Base-by-base conservation (phyloP, 257 asterid genomes). In the Dorcoceras hygrometricum region DNA sequence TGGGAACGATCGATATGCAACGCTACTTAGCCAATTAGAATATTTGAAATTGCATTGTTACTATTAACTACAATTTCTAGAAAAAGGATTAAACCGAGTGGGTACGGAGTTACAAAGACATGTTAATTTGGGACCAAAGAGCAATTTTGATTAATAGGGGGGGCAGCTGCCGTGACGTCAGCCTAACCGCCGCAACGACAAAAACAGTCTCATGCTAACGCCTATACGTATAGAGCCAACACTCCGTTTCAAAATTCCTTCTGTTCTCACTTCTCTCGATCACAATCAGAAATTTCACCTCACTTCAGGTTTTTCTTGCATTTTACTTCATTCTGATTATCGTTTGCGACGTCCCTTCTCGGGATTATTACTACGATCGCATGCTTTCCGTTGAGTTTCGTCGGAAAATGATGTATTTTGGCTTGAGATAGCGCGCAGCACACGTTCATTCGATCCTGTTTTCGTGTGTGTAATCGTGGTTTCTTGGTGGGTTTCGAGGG, bases 141-240 rank as follows among this genome's bases (percentile, higher is more conserved):
- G 78, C 57, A 68, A 68, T 57, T 39, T 55, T 36, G 31, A 7
- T 36, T 24, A 27, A 32, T 26, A 55, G 16, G 51, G 22, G 43
- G 54, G 50, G 54, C 61, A 19, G 58, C 43, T 71, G 80, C 76
- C 76, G 75, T n/a, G 29, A 27, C 68, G 83, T 79, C 74, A 65
- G 53, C 71, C 43, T 48, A 62, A 65, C 66, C 73, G 74, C 46
- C 34, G 36, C 31, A 62, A 57, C 66, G 65, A 80, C 71, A 34
- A 24, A n/a, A 68, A 75, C 79, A 60, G 77, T 59, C 75, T 46
- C 8, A 20, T 29, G 20, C 62, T 61, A 73, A 65, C 48, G 64
- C 20, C 28, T 36, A 14, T 68, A 53, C 59, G n/a, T n/a, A n/a
- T n/a, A 23, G 18, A 23, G 62, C 75, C 28, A 27, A 72, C 23